phyloP scores from a whole-genome alignment of 208 protist genomes.

The Porcisia hertigi region DNA sequence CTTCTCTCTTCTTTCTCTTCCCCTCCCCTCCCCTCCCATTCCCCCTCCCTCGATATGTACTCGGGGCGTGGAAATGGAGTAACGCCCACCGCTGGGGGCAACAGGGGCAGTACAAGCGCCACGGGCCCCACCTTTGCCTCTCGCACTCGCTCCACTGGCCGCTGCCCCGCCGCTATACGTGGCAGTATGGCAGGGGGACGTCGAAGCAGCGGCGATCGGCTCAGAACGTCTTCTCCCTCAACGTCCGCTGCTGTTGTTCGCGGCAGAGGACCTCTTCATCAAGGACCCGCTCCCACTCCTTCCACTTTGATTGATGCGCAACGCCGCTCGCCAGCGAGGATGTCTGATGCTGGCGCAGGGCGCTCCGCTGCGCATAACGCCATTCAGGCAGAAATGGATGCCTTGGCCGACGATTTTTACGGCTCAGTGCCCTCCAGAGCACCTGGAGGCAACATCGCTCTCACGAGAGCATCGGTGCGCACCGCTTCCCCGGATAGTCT shows the following conservation, averaged over 20 bases:
- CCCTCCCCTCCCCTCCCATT: not conserved
- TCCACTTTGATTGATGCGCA: not conserved
- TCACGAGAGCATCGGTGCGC: not conserved
- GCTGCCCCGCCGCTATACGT: not conserved
- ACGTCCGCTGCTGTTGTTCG: not conserved
- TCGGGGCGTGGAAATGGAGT: not conserved
- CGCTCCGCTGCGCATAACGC: slow-evolving; percentile 26
- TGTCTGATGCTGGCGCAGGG: not conserved
- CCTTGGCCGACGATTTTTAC: slow-evolving; percentile 64
- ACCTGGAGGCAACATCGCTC: slow-evolving; percentile 9
- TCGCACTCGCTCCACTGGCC: slow-evolving; percentile 3
- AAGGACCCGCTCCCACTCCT: not conserved
- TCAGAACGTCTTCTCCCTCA: slow-evolving; percentile 1
- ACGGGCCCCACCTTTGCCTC: not conserved
- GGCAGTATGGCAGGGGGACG: not conserved
- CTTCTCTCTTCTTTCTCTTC: not conserved
- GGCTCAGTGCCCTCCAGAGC: slow-evolving; percentile 29
- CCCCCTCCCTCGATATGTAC: not conserved
- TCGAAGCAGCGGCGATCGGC: not conserved
- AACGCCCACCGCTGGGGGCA: not conserved
- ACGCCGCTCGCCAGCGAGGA: not conserved
- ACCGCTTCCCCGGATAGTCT: not conserved
- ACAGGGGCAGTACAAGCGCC: not conserved
- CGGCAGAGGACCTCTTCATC: not conserved
- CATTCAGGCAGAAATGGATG: slow-evolving; percentile 60